Percentiles rank a stretch among this genome's conserved stretches.
Evolutionary conservation across 1,284 basidiomycete species (phyloP).

Genomic region (Polyporus tsugae): DNA sequence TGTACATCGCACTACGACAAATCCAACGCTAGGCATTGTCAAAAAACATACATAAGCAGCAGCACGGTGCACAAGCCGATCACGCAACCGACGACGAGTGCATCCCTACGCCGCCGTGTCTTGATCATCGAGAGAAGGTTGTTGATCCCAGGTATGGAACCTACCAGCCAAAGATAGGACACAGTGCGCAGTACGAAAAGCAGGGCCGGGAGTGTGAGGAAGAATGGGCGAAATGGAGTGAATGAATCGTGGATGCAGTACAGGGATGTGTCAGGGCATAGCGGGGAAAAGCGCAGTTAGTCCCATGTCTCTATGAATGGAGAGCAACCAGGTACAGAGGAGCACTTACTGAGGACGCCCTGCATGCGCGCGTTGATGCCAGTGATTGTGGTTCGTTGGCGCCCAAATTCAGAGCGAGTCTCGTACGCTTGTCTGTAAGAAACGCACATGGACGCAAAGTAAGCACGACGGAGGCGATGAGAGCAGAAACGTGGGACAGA

Average conservation of each 20-base stretch:
- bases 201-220: background rate
- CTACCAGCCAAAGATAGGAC: slow-evolving; percentile 47
- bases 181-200: background rate
- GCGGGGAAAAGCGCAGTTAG: slow-evolving; percentile 13
- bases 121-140: slow-evolving; percentile 93
- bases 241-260: background rate
- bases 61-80: slow-evolving; percentile 87
- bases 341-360: slow-evolving; percentile 77
- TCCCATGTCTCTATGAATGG: slow-evolving; percentile 10
- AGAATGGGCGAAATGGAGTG: background rate
- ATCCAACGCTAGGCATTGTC: slow-evolving; percentile 8
- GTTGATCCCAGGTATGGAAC: slow-evolving; percentile 93
- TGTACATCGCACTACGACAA: background rate
- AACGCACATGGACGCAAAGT: background rate
- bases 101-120: slow-evolving; percentile 88
- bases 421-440: slow-evolving; percentile 91
- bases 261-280: background rate
- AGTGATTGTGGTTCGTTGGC: slow-evolving; percentile 80
- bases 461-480: slow-evolving; percentile 12
- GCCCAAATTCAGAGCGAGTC: slow-evolving; percentile 93
- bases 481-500: background rate
- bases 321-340: background rate
- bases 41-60: slow-evolving; percentile 78
- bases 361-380: slow-evolving; percentile 87
- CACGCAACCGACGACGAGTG: slow-evolving; percentile 88